These are phyloP conservation scores for Cnidoscolus chayamansa DNA, from an alignment of 441 rosid genomes.

Conservation along the genomic window DNA sequence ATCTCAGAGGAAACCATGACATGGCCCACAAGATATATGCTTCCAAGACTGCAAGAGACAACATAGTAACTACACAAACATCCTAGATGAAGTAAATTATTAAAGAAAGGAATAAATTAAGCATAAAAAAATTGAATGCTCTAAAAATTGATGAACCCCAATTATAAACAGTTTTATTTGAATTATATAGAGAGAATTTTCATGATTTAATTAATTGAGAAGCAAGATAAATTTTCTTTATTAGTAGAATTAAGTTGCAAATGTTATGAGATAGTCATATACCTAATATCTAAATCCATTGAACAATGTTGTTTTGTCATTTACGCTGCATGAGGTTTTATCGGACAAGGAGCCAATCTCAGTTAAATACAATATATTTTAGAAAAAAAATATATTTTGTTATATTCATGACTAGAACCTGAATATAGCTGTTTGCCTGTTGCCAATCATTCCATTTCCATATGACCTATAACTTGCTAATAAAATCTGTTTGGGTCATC, in stretches of 20 bases:
- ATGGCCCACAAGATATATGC: too few species aligned
- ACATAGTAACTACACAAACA: not conserved
- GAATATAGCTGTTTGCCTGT: not conserved
- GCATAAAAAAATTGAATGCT: not conserved
- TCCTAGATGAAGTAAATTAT: not conserved
- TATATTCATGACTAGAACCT: not conserved
- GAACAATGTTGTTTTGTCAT: not conserved
- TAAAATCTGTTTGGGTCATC: not conserved
- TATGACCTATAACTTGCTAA: not conserved
- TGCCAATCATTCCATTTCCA: not conserved
- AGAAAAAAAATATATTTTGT: not conserved
- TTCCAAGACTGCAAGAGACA: too few species aligned
- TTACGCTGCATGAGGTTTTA: not conserved
- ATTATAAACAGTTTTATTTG: not conserved
- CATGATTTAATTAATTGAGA: not conserved
- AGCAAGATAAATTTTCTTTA: not conserved
- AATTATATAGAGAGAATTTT: not conserved
- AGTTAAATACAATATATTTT: not conserved
- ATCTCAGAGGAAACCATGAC: too few species aligned
- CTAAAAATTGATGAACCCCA: not conserved
- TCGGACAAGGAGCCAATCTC: not conserved
- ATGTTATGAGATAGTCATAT: not conserved
- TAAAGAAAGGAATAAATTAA: not conserved
- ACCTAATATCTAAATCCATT: not conserved
- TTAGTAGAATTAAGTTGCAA: not conserved